These are phyloP conservation scores for Luffa aegyptiaca DNA, from an alignment of 306 rosid species.

Conservation along the genomic window DNA sequence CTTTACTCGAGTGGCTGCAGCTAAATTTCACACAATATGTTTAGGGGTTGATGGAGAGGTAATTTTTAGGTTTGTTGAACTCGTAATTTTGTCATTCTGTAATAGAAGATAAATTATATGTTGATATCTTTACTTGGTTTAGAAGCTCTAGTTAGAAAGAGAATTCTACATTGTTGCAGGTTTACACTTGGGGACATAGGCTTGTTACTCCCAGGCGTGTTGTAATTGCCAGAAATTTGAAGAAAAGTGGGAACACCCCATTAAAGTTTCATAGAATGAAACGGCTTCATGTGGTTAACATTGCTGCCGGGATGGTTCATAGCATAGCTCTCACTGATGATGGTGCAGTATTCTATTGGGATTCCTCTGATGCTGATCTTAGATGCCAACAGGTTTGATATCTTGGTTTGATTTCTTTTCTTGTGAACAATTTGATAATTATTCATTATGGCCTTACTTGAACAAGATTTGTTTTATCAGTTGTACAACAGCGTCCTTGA, in stretches of 20 bases:
- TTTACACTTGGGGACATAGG: conserved; percentile 95
- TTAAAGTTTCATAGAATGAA: conserved; percentile 73
- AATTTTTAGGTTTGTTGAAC: conserved; percentile 14
- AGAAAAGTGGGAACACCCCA: conserved; percentile 65
- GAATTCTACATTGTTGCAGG: conserved; percentile 39
- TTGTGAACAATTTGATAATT: conserved; percentile 3
- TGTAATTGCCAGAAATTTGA: conserved; percentile 67
- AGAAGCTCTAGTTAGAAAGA: conserved; percentile 3
- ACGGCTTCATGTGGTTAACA: conserved; percentile 63
- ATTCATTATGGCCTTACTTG: neutral
- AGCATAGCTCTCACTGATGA: conserved; percentile 84
- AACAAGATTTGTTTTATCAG: too few relatives aligned
- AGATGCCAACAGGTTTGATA: conserved; percentile 76
- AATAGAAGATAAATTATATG: neutral
- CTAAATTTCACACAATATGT: conserved; percentile 87
- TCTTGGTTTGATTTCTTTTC: conserved; percentile 4
- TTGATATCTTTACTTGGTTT: neutral
- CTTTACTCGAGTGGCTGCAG: conserved; percentile 61
- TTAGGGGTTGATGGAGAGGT: conserved; percentile 98
- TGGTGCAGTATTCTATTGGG: conserved; percentile 85
- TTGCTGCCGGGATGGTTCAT: conserved; percentile 83
- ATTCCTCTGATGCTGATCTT: conserved; percentile 81
- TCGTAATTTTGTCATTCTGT: conserved; percentile 8
- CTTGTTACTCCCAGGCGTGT: conserved; percentile 90
- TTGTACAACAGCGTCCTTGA: too few relatives aligned